phyloP scores from a whole-genome alignment of 352 stramenopile species.

The Aphanomyces stellatus region DNA sequence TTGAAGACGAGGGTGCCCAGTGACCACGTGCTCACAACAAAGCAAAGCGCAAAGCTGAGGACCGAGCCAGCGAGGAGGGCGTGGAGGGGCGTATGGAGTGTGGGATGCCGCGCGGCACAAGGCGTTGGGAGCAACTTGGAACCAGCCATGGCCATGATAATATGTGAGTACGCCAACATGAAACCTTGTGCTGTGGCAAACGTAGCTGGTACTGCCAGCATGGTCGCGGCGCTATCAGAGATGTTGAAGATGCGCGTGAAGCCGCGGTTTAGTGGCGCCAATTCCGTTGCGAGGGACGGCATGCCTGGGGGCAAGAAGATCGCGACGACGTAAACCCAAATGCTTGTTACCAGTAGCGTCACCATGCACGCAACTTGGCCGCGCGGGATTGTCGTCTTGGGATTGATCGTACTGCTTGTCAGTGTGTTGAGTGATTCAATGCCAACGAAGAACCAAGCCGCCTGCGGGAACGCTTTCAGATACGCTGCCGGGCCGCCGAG shows the following conservation, averaged over 20 bases:
- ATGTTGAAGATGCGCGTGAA: constrained; percentile 27
- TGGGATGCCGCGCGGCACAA: constrained; percentile 14
- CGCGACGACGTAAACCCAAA: background rate
- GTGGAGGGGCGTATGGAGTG: constrained; percentile 25
- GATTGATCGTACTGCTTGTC: background rate
- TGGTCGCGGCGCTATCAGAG: constrained; percentile 17
- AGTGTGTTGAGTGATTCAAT: constrained; percentile 14
- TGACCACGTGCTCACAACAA: constrained; percentile 15
- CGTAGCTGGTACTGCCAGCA: constrained; percentile 27
- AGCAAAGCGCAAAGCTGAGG: constrained; percentile 23
- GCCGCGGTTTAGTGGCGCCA: constrained; percentile 26
- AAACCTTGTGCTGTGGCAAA: constrained; percentile 32
- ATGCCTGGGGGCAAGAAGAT: constrained; percentile 19
- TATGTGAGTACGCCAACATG: constrained; percentile 46
- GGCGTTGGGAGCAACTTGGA: constrained; percentile 26
- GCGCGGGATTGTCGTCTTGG: constrained; percentile 5
- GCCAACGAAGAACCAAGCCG: constrained; percentile 10
- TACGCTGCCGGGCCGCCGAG: background rate
- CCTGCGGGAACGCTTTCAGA: background rate
- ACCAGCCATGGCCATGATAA: constrained; percentile 35
- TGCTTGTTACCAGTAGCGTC: background rate
- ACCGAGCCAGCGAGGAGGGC: constrained; percentile 22
- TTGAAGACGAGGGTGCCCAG: constrained; percentile 24
- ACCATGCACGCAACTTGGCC: constrained; percentile 5
- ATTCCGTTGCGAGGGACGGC: constrained; percentile 20